Conservation (phyloP, 2,329 filamentous ascomycete genomes). For the Bipolaris zeicola region DNA sequence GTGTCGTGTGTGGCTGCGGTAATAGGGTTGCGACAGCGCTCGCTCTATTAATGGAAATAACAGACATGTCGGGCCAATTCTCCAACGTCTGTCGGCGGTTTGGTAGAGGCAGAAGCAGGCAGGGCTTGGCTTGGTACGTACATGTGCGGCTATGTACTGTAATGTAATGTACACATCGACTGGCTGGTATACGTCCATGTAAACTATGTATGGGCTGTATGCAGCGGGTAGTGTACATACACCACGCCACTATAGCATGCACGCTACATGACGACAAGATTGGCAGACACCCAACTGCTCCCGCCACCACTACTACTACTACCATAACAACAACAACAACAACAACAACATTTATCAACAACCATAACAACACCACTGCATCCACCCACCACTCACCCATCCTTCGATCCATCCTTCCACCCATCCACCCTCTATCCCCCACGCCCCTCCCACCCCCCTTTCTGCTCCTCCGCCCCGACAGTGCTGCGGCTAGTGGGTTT, state of each 20-base stretch:
- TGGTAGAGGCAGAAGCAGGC: neutral
- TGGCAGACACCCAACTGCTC: no score
- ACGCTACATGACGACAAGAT: no score
- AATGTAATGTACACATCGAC: no score
- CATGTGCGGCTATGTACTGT: no score
- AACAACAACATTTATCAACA: constrained; percentile 1
- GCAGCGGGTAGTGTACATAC: constrained; percentile 1
- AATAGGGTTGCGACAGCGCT: neutral
- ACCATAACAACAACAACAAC: neutral
- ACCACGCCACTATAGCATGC: neutral
- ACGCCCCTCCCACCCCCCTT: neutral
- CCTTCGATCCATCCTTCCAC: neutral
- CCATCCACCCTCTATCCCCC: neutral
- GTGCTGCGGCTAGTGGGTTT: neutral
- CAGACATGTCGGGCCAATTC: neutral
- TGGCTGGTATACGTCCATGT: no score
- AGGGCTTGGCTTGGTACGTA: constrained; percentile 5
- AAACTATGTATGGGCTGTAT: neutral
- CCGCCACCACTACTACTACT: neutral
- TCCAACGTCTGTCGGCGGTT: constrained; percentile 4
- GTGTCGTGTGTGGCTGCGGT: constrained; percentile 5
- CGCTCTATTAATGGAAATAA: constrained; percentile 15
- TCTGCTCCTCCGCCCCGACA: neutral
- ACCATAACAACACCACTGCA: neutral
- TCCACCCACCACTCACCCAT: neutral